These are phyloP conservation scores for Endoconidiophora polonica DNA, from an alignment of 2,329 filamentous ascomycete species.

Conservation along the genomic window DNA sequence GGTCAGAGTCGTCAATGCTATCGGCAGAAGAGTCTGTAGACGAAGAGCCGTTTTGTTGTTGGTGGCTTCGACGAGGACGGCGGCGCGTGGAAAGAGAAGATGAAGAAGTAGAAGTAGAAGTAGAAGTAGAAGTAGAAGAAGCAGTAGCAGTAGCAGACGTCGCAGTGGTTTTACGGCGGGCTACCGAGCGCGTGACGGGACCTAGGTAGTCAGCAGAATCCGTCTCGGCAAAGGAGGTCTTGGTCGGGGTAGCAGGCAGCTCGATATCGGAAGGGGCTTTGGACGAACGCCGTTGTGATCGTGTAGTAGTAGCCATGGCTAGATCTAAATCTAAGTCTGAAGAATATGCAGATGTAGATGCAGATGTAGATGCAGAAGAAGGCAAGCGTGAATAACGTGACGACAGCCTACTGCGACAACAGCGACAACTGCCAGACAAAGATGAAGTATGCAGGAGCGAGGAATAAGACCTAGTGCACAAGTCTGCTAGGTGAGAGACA, in stretches of 20 bases:
- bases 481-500: conserved; percentile 3
- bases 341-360: background rate
- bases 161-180: conserved; percentile 26
- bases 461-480: conserved; percentile 2
- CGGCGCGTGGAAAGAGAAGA: background rate
- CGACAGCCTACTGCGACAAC: background rate
- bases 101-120: background rate
- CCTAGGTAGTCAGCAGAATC: conserved; percentile 36
- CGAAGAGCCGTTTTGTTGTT: background rate
- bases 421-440: background rate
- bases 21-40: conserved; percentile 7
- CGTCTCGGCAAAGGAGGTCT: conserved; percentile 2
- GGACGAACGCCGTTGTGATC: conserved; percentile 8
- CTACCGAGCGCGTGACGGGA: conserved; percentile 60
- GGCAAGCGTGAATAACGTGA: background rate
- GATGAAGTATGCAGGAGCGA: background rate
- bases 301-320: conserved; percentile 9
- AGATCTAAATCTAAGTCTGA: background rate
- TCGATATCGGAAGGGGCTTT: background rate
- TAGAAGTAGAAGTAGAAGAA: too few species aligned
- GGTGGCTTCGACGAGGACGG: background rate
- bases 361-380: background rate
- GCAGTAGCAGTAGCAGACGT: conserved; percentile 1
- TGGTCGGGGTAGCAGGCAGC: conserved; percentile 6
- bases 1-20: conserved; percentile 8